Conservation (phyloP, 2,329 filamentous ascomycete genomes). For the Sclerotinia sclerotiorum region DNA sequence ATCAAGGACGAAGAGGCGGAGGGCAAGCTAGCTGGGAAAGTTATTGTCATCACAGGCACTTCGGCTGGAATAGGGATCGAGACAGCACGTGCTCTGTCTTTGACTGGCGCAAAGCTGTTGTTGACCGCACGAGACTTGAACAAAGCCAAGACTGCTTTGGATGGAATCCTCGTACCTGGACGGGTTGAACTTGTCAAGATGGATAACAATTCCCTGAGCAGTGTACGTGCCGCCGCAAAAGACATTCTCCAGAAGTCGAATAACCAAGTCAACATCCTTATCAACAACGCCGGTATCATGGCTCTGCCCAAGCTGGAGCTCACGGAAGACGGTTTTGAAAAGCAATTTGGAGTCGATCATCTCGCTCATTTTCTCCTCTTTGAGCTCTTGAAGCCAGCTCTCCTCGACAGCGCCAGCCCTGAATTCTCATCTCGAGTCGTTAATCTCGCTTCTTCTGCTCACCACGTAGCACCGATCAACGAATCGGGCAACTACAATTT, state of each 20-base stretch:
- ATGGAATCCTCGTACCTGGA: background rate
- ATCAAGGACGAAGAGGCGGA: background rate
- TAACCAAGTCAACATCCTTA: slow-evolving; percentile 25
- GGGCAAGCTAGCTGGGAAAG: background rate
- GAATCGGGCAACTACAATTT: slow-evolving; percentile 1
- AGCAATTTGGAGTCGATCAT: slow-evolving; percentile 53
- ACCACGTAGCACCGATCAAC: background rate
- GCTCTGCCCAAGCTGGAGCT: slow-evolving; percentile 34
- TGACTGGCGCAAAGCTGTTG: background rate
- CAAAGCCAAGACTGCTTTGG: background rate
- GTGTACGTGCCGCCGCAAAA: background rate
- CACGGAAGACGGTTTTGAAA: slow-evolving; percentile 50
- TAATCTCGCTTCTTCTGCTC: background rate
- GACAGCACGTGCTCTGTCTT: background rate
- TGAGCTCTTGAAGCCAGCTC: slow-evolving; percentile 47
- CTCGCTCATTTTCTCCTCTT: slow-evolving; percentile 55
- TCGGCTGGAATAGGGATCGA: background rate
- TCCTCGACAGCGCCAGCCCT: slow-evolving; percentile 41
- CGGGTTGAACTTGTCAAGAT: background rate
- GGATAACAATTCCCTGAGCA: background rate
- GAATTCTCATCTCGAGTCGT: slow-evolving; percentile 23
- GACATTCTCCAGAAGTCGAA: slow-evolving; percentile 6
- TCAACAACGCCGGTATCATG: slow-evolving; percentile 14
- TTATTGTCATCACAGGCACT: background rate
- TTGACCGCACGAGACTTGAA: background rate